phyloP scores from a whole-genome alignment of 495 filamentous ascomycete genomes.

The Cercophora sp. region DNA sequence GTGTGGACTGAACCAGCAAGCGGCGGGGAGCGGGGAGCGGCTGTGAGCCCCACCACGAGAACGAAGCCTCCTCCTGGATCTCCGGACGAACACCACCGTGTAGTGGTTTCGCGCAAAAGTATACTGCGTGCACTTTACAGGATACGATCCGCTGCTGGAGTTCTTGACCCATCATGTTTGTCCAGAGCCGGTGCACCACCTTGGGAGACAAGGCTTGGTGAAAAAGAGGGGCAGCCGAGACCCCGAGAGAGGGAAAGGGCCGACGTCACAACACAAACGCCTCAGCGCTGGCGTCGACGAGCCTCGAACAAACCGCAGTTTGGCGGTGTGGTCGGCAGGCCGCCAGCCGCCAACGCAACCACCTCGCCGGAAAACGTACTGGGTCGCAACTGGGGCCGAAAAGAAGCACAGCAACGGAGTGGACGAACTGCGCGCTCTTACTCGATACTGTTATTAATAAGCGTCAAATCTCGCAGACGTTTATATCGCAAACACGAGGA shows the following conservation, averaged over 20 bases:
- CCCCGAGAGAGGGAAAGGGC: too few relatives aligned
- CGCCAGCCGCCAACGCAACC: too few relatives aligned
- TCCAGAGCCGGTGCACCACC: too few relatives aligned
- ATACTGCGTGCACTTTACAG: background rate
- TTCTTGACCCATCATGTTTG: background rate
- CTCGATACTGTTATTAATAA: slow-evolving; percentile 25
- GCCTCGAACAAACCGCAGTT: too few relatives aligned
- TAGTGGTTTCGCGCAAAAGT: background rate
- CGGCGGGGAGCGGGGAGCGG: background rate
- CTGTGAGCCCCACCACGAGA: background rate
- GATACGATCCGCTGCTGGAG: background rate
- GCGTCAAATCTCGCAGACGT: slow-evolving; percentile 11
- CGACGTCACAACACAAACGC: too few relatives aligned
- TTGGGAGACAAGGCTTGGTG: too few relatives aligned
- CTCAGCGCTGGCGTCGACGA: too few relatives aligned
- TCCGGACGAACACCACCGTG: background rate
- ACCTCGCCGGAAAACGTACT: too few relatives aligned
- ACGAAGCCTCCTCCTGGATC: too few relatives aligned
- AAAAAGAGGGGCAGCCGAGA: too few relatives aligned
- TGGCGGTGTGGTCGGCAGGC: too few relatives aligned
- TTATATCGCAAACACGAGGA: slow-evolving; percentile 26
- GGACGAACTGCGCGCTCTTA: slow-evolving; percentile 6
- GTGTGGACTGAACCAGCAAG: slow-evolving; percentile 27
- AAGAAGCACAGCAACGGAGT: background rate
- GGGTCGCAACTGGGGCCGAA: background rate